Percentiles rank a stretch among this genome's conserved stretches.
Conservation (phyloP, 1,139 yeast genomes). For the Arxiozyma slooffiae region DNA sequence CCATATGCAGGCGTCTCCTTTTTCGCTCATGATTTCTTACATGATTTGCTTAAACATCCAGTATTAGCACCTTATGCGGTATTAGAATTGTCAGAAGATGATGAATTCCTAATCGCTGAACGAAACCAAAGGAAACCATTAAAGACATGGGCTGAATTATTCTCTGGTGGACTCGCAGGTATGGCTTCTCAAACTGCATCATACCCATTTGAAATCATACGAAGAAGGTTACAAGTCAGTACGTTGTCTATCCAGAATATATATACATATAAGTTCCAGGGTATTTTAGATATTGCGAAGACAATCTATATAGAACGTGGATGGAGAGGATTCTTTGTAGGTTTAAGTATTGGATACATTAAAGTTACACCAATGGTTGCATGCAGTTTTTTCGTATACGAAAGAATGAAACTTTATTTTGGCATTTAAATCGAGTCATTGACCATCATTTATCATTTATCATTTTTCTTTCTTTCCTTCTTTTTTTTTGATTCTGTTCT, state of each 20-base stretch:
- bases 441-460: no score
- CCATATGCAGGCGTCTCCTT: conserved; percentile 98
- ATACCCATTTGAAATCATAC: conserved; percentile 89
- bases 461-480: not conserved
- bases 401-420: conserved; percentile 60
- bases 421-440: conserved; percentile 40
- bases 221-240: conserved; percentile 94
- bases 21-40: conserved; percentile 84
- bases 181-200: conserved; percentile 93
- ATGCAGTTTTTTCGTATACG: conserved; percentile 90
- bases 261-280: conserved; percentile 34
- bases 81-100: conserved; percentile 18
- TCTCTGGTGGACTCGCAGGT: conserved; percentile 94
- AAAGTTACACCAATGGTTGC: conserved; percentile 97
- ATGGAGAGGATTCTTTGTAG: conserved; percentile 78
- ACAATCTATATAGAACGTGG: conserved; percentile 63
- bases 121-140: conserved; percentile 46
- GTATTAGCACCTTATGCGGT: conserved; percentile 51
- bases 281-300: conserved; percentile 36
- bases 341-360: conserved; percentile 86
- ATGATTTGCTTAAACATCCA: conserved; percentile 66
- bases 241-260: conserved; percentile 53
- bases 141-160: conserved; percentile 80
- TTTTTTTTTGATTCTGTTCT: not conserved
- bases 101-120: conserved; percentile 13